These are phyloP conservation scores for Trichoderma semiorbis DNA, from an alignment of 2,329 filamentous ascomycete species.

Conservation along the genomic window DNA sequence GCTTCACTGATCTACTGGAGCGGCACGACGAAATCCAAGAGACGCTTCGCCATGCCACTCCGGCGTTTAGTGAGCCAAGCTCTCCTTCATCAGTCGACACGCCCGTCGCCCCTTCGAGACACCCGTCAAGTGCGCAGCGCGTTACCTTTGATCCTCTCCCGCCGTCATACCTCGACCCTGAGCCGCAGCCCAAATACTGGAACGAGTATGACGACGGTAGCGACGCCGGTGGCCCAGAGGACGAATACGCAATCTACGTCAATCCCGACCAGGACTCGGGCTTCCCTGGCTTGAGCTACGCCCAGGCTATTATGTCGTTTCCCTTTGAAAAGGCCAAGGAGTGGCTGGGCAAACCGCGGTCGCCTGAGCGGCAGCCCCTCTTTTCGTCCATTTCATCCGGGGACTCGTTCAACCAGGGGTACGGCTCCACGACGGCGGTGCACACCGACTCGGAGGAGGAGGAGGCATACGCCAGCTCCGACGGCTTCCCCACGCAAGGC, in stretches of 20 bases:
- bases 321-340: slow-evolving; percentile 50
- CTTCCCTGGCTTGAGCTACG: slow-evolving; percentile 61
- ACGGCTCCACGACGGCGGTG: slow-evolving; percentile 27
- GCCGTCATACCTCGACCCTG: slow-evolving; percentile 26
- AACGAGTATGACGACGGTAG: slow-evolving; percentile 85
- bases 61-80: slow-evolving; percentile 38
- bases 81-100: slow-evolving; percentile 35
- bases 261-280: slow-evolving; percentile 60
- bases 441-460: slow-evolving; percentile 42
- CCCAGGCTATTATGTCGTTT: slow-evolving; percentile 49
- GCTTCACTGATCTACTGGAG: slow-evolving; percentile 53
- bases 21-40: slow-evolving; percentile 50
- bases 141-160: slow-evolving; percentile 33
- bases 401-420: slow-evolving; percentile 27
- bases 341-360: slow-evolving; percentile 43
- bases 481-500: slow-evolving; percentile 47
- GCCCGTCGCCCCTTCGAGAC: slow-evolving; percentile 11
- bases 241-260: slow-evolving; percentile 70
- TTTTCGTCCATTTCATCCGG: slow-evolving; percentile 19
- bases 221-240: slow-evolving; percentile 57
- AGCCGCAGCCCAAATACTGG: slow-evolving; percentile 59
- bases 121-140: slow-evolving; percentile 13
- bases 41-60: slow-evolving; percentile 45
- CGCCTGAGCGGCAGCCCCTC: slow-evolving; percentile 25
- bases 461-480: slow-evolving; percentile 51